phyloP scores from a whole-genome alignment of 306 rosid genomes.

The Malus sylvestris region DNA sequence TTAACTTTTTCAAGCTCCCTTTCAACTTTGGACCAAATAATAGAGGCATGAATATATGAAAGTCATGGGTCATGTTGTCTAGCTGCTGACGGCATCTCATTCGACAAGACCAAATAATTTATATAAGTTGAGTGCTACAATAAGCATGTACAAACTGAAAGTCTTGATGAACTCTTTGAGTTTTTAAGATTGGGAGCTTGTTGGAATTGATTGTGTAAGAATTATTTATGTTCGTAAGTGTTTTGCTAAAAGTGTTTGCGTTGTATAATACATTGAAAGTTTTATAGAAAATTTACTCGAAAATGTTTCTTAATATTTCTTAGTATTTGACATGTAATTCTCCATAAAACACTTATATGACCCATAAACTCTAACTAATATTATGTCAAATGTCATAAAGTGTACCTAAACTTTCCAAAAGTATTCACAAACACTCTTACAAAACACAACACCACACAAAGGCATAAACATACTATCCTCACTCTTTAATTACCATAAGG shows the following conservation, averaged over 20 bases:
- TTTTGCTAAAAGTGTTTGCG: no score
- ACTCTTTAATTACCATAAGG: not conserved
- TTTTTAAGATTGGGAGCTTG: not conserved
- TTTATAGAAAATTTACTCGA: no score
- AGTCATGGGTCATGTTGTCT: not conserved
- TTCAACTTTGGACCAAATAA: conserved; percentile 1
- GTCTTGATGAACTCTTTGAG: not conserved
- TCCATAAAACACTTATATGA: not conserved
- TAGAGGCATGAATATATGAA: not conserved
- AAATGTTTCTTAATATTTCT: no score
- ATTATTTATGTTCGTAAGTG: not conserved
- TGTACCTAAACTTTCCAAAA: not conserved
- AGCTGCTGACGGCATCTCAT: not conserved
- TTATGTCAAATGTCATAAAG: not conserved
- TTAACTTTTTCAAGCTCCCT: not conserved
- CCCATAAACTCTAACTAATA: not conserved
- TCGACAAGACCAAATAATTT: not conserved
- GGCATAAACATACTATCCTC: not conserved
- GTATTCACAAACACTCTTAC: not conserved
- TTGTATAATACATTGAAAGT: not conserved
- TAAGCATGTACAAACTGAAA: not conserved
- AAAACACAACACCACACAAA: not conserved
- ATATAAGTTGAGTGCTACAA: not conserved
- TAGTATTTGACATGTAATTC: not conserved
- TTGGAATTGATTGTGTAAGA: not conserved